These are phyloP conservation scores for Sicyos baderoa DNA, from an alignment of 306 rosid species.

Conservation along the genomic window DNA sequence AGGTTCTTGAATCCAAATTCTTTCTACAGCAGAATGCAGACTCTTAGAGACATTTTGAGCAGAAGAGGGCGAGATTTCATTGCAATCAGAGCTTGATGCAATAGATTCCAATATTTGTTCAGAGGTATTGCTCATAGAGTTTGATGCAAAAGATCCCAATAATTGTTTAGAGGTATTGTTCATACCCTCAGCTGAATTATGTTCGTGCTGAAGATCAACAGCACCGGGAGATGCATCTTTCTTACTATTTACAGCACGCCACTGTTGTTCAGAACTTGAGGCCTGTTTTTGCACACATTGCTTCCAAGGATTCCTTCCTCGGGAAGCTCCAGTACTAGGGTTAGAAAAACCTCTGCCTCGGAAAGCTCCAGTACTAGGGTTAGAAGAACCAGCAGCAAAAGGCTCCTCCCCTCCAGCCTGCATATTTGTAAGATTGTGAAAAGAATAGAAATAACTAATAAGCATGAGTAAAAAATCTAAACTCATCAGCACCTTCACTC, in stretches of 20 bases:
- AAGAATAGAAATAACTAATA: slow-evolving; percentile 6
- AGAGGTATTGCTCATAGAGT: not conserved
- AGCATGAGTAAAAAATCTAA: not conserved
- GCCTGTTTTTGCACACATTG: not conserved
- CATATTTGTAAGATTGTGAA: not conserved
- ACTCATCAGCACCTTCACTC: not conserved
- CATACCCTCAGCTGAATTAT: not conserved
- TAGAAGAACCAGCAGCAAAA: slow-evolving; percentile 9
- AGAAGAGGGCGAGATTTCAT: not conserved
- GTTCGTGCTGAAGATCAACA: not conserved
- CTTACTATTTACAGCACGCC: slow-evolving; percentile 10
- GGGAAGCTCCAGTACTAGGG: not conserved
- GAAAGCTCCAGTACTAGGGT: not conserved
- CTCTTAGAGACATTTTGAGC: not conserved
- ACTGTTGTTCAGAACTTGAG: slow-evolving; percentile 7
- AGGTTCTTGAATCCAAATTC: slow-evolving; percentile 12
- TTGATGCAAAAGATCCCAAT: not conserved
- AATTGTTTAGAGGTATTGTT: not conserved
- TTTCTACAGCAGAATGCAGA: slow-evolving; percentile 4
- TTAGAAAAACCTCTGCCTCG: slow-evolving; percentile 13
- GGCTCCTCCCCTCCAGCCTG: slow-evolving; percentile 14
- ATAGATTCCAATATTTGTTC: too few species aligned
- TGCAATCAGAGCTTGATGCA: too few species aligned
- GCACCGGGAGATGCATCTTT: not conserved
- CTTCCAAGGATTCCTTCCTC: not conserved